Conservation (phyloP, 192 early-diverging fungal genomes). For the Coemansia sp. region DNA sequence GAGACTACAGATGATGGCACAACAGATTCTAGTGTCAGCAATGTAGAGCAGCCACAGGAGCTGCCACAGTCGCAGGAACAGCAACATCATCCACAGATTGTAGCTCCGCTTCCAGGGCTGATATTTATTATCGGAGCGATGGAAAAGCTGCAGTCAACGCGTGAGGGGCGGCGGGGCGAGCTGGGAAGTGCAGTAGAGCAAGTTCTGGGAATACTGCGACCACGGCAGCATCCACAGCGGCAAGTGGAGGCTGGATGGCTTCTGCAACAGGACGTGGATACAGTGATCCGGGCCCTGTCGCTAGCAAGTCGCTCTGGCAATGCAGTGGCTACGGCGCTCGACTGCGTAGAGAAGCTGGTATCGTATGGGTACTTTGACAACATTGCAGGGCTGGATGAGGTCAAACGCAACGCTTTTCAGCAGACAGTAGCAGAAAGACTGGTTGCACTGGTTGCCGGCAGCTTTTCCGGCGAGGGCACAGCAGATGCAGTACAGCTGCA, state of each 20-base stretch:
- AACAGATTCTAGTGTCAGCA: not conserved
- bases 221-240: conserved; percentile 10
- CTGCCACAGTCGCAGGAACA: not conserved
- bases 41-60: not conserved
- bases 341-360: conserved; percentile 79
- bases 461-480: conserved; percentile 74
- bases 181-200: conserved; percentile 56
- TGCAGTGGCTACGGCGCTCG: conserved; percentile 62
- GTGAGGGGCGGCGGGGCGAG: conserved; percentile 58
- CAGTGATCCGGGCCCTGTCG: conserved; percentile 68
- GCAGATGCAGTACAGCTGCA: conserved; percentile 88
- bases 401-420: conserved; percentile 8
- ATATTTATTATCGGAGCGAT: conserved; percentile 67
- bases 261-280: conserved; percentile 23
- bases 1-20: not conserved
- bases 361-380: conserved; percentile 64
- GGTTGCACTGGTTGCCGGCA: conserved; percentile 74
- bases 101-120: conserved; percentile 36
- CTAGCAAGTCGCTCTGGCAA: conserved; percentile 70
- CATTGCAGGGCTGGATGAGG: conserved; percentile 16
- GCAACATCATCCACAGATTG: not conserved
- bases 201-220: conserved; percentile 24
- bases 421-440: conserved; percentile 45
- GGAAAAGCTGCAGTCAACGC: conserved; percentile 59
- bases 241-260: conserved; percentile 17